Evolutionary conservation across 2,329 filamentous ascomycete genomes (phyloP).

Genomic region (Onygenales sp.): DNA sequence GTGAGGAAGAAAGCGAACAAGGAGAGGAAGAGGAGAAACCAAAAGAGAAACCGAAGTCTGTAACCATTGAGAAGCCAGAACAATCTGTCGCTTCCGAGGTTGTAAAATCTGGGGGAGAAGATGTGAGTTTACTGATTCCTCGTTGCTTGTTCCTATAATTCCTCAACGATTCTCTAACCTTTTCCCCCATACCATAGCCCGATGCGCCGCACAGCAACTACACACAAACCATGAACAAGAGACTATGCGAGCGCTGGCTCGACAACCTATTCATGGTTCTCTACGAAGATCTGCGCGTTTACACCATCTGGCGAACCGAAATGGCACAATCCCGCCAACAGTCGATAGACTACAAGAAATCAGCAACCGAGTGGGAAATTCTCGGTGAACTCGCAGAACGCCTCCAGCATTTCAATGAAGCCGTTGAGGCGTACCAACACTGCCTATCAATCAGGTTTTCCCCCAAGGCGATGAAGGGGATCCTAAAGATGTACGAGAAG

Average conservation of each 20-base stretch:
- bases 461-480: constrained; percentile 80
- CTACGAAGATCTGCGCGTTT: constrained; percentile 94
- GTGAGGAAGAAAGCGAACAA: constrained; percentile 24
- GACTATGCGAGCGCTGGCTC: constrained; percentile 92
- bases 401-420: constrained; percentile 84
- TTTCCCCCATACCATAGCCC: constrained; percentile 32
- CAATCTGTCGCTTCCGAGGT: constrained; percentile 69
- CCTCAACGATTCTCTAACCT: background rate
- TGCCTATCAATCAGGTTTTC: constrained; percentile 85
- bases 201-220: constrained; percentile 62
- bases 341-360: constrained; percentile 92
- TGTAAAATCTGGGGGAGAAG: constrained; percentile 65
- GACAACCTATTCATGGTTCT: constrained; percentile 99
- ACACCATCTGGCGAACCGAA: constrained; percentile 98
- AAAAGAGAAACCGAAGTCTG: constrained; percentile 23
- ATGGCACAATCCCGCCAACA: constrained; percentile 93
- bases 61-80: constrained; percentile 62
- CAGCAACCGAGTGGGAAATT: constrained; percentile 96
- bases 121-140: constrained; percentile 39
- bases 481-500: constrained; percentile 70
- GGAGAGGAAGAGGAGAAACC: constrained; percentile 14
- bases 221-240: constrained; percentile 91
- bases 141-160: background rate
- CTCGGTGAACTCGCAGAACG: constrained; percentile 86
- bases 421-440: constrained; percentile 82